Evolutionary conservation across 148 eudicot genomes (phyloP), one percentile per base, ranked within the genome.

Genomic region (Rhododendron griersonianum): DNA sequence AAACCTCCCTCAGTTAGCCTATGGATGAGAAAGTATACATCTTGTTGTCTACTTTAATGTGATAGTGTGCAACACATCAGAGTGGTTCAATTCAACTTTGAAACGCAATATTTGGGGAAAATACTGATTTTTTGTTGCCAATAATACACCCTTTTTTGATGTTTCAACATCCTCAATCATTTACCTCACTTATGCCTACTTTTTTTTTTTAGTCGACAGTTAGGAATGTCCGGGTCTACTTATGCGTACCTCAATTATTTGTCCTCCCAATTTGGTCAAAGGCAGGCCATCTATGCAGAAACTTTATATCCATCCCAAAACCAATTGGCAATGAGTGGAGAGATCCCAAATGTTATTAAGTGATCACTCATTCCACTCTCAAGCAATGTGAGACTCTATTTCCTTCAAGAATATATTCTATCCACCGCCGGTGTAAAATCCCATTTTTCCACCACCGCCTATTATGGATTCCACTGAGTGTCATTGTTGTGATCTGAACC

Each of bases 1-100:
- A 71, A 45, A 75, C 86, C 86, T 84, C 48, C 86, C 86, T 74
- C 81, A 75, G 86, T 51, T 84, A 8, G 65, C 7, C 61, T 47
- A 53, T 84, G 67, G 28, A 84, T 18, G 47, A 35, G 45, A 11
- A 35, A 47, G 41, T 28, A 1, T 30, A 8, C 14, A 1, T 37
- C 30, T 33, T 18, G 65, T 19, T 69, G 63, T 37, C 79, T 30
- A 30, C 47, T 67, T 67, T 30, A 63, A 63, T 41, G 8, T 82
- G 84, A 37, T 63, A 44, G 78, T 18, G 77, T 65, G 55, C 15
- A 83, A 41, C 84, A 41, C 61, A 83, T 69, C 85, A 69, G 25
- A 28, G 78, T 33, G 18, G 5, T 11, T 7, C 6, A 84, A 30
- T 25, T 84, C 86, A 84, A 84, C 50, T 84, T 84, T 84, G 86